Evolutionary conservation across 1,284 basidiomycete genomes (phyloP), one percentile per base, ranked within the genome.

Genomic region (Acaromyces ingoldii): DNA sequence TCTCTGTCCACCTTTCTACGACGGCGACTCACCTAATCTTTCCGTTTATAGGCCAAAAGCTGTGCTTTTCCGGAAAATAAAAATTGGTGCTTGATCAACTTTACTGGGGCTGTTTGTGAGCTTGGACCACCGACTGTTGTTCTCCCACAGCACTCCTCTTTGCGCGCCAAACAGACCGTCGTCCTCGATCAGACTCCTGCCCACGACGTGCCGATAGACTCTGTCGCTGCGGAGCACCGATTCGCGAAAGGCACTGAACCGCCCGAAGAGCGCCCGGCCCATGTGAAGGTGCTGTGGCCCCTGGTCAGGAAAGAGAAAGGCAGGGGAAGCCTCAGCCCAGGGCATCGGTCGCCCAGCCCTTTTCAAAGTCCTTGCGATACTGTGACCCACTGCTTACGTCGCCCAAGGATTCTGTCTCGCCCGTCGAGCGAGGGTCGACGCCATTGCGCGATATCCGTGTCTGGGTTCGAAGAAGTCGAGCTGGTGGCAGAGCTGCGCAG

Each of bases 231-330:
- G 10, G 38, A 51, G 29, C 31, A 58, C 50, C 38, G 57, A 53
- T 22, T 55, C 37, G 24, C 60, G 55, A 53, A 59, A 62, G 22
- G 50, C 53, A n/a, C 10, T 39, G 21, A 49, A 62, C 22, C 53
- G 51, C 40, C 40, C 34, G 33, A 55, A 59, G 9, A 62, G 33
- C 40, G 51, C 44, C 29, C 53, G 53, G 30, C 56, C 60, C 60
- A 62, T 62, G 49, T 50, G 30, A 24, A 45, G 43, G 43, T 62
- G 60, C 49, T 62, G 60, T 2, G 60, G 57, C 17, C 60, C 60
- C 41, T 62, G 60, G 33, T 57, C 60, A 48, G 42, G 45, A 52
- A 62, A 62, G 13, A 62, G 47, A 29, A 62, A 53, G 15, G 44
- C 49, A 41, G 22, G 30, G n/a, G n/a, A 4, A 15, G n/a, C 6